Base-by-base conservation (phyloP, 495 filamentous ascomycete genomes). In the Aspergillus olivimuriae region DNA sequence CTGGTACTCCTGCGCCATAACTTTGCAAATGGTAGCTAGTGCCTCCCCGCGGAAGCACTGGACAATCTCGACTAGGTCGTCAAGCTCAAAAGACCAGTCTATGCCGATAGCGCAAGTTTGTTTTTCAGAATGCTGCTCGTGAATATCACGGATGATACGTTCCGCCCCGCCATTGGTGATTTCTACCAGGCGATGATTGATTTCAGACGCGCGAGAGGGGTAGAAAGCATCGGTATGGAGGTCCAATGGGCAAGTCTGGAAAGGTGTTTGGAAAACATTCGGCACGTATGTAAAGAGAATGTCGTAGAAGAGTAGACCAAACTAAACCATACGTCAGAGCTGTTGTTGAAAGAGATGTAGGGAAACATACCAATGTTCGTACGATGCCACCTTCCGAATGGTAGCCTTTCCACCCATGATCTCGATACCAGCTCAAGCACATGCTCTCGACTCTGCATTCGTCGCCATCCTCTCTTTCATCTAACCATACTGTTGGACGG, bases 171-270 rank as follows among this genome's bases (percentile, higher is more conserved):
- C 86, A 55, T 90, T 90, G 33, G 73, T 78, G 41, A 97, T 88
- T 54, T 91, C 82, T 3, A 84, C 86, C 3, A 97, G 73, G 15
- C 90, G 83, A 53, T 81, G 81, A 61, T 95, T 94, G 56, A 97
- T 94, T 65, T 95, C 90, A 4, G 82, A 87, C 18, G 83, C 78
- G 6, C 92, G 78, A 23, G 81, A 77, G 0, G 87, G 81, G 56
- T 88, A 97, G 71, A 98, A 98, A 14, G 87, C 82, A 65, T 96
- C 92, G 3, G 90, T 95, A 58, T 91, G 83, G 6, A 98, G 72
- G 58, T 98, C 92, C 11, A 98, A 70, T 1, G 92, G 92, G 54
- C 87, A 94, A 1, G 87, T 95, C 57, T 98, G 92, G 60, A 83
- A 98, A 4, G 84, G 73, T 3, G 91, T 98, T 58, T 97, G 89